Evolutionary conservation across 192 early-diverging fungal species (phyloP).

Genomic region (Obelidium mucronatum): DNA sequence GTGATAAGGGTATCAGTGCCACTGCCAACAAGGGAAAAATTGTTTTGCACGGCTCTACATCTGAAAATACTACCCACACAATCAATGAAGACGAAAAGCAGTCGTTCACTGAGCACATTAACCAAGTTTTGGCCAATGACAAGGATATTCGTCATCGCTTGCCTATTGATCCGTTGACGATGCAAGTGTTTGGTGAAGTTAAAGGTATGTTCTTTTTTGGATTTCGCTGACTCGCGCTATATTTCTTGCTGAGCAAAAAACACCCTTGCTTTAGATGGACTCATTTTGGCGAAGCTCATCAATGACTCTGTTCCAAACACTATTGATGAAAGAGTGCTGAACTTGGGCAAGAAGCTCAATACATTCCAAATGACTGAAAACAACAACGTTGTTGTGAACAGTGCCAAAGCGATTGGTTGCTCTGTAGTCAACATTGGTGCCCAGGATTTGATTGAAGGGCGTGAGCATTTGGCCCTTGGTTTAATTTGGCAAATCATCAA

Average conservation of each 20-base stretch:
- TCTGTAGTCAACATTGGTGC: constrained; percentile 98
- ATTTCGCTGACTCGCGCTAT: no score
- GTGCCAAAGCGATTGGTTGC: constrained; percentile 98
- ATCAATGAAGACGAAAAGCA: constrained; percentile 99
- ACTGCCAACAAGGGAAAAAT: constrained; percentile 78
- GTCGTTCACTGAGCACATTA: constrained; percentile 95
- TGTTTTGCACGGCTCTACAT: constrained; percentile 79
- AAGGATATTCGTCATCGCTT: constrained; percentile 82
- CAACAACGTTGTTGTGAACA: constrained; percentile 99
- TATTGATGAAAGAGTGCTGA: constrained; percentile 98
- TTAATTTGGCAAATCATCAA: constrained; percentile 99
- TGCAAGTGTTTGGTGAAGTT: constrained; percentile 97
- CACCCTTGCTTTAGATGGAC: constrained; percentile 64
- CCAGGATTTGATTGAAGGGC: constrained; percentile 93
- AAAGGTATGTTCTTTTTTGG: constrained; percentile 67
- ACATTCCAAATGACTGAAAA: constrained; percentile 99
- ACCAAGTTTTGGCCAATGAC: constrained; percentile 83
- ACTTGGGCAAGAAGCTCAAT: constrained; percentile 85
- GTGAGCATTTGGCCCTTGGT: constrained; percentile 96
- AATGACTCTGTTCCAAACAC: constrained; percentile 96
- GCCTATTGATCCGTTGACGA: constrained; percentile 91
- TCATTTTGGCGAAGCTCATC: constrained; percentile 96
- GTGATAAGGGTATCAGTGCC: constrained; percentile 55
- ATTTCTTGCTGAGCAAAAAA: no score
- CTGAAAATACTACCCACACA: constrained; percentile 91